Conservation (phyloP, 176 grass and related monocot genomes). For the Coix lacrymajobi region DNA sequence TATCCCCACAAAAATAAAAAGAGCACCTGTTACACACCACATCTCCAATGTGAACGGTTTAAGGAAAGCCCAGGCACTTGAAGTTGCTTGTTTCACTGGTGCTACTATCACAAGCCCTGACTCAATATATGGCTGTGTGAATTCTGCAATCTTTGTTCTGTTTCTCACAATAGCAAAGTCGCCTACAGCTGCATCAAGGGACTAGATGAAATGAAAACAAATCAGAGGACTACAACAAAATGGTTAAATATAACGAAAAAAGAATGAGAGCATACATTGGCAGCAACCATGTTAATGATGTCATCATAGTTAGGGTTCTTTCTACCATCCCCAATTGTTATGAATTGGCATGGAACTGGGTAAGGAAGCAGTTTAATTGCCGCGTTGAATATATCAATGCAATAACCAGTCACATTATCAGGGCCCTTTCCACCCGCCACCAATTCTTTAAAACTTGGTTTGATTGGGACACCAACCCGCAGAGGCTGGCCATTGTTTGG, state of each 20-base stretch:
- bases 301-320: constrained; percentile 61
- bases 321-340: constrained; percentile 57
- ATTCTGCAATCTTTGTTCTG: constrained; percentile 67
- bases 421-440: constrained; percentile 32
- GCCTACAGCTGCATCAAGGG: constrained; percentile 78
- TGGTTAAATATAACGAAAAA: constrained; percentile 8
- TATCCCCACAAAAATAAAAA: constrained; percentile 75
- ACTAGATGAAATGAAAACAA: constrained; percentile 17
- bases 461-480: constrained; percentile 73
- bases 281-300: constrained; percentile 58
- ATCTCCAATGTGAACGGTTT: constrained; percentile 82
- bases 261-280: constrained; percentile 54
- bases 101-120: constrained; percentile 82
- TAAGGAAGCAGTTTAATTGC: constrained; percentile 72
- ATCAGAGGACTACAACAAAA: constrained; percentile 25
- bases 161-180: constrained; percentile 88
- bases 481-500: constrained; percentile 75
- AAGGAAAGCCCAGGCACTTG: constrained; percentile 82
- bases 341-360: constrained; percentile 68
- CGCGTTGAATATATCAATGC: constrained; percentile 73
- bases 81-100: constrained; percentile 32
- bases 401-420: constrained; percentile 59
- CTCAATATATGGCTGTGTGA: constrained; percentile 74
- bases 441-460: constrained; percentile 73
- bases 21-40: constrained; percentile 71